These are phyloP conservation scores for Urostyla sp. DNA, from an alignment of 73 alveolate genomes.

Conservation along the genomic window DNA sequence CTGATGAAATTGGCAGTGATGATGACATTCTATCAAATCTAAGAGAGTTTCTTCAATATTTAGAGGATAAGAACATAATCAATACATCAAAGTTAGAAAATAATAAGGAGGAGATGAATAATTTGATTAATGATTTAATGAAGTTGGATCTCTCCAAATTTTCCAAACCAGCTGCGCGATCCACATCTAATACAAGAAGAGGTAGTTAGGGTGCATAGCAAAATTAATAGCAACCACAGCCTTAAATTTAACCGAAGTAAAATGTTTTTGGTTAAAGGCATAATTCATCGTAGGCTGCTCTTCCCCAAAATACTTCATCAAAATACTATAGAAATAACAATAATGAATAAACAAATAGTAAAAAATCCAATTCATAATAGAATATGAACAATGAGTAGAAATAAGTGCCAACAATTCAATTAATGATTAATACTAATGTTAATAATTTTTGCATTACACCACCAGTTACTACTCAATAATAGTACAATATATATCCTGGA, in stretches of 20 bases:
- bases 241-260: too few relatives aligned
- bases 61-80: constrained; percentile 67
- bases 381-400: neutral
- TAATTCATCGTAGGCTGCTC: too few relatives aligned
- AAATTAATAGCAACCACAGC: too few relatives aligned
- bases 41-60: constrained; percentile 47
- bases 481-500: constrained; percentile 24
- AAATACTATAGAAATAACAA: too few relatives aligned
- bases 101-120: constrained; percentile 50
- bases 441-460: constrained; percentile 45
- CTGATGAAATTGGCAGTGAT: constrained; percentile 19
- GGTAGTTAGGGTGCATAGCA: too few relatives aligned
- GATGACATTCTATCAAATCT: constrained; percentile 40
- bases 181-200: constrained; percentile 33
- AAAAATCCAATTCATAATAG: neutral
- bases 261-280: constrained; percentile 37
- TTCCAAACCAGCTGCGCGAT: constrained; percentile 2
- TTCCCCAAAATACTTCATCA: too few relatives aligned
- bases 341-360: neutral
- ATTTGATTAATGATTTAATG: constrained; percentile 47
- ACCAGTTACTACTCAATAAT: neutral
- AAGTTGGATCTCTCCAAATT: constrained; percentile 51
- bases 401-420: constrained; percentile 46
- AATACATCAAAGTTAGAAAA: constrained; percentile 53
- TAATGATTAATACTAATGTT: constrained; percentile 52